Evolutionary conservation across 345 rosid species (phyloP), one percentile per base, ranked within the genome.

Genomic region (Salix purpurea): DNA sequence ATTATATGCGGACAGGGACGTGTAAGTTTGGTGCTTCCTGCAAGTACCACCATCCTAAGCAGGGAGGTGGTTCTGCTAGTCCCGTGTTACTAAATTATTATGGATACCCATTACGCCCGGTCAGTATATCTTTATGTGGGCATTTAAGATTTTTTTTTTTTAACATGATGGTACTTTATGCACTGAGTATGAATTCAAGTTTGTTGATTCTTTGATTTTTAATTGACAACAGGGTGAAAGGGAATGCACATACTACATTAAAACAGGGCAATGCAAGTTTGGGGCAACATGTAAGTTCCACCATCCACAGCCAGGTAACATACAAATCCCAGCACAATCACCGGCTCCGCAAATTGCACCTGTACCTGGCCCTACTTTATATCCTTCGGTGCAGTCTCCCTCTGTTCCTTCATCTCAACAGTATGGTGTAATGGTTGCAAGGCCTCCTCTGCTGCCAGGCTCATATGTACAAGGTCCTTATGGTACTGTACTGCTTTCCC

Each of bases 21-120:
- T 96, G 99, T 78, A 96, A 91, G 83, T 96, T 92, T 75, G 99
- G 98, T 76, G 88, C 91, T 75, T 91, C 98, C 67, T 96, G 99
- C 83, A 96, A 94, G 85, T 94, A 88, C 84, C 91, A 92, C 80
- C 99, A 96, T 80, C 98, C 98, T 21, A 90, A 85, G 83, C 95
- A 86, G 79, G 94, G 92, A 65, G 83, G 83, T 74, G 90, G 83
- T 84, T 88, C 96, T 74, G 74, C 74, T 73, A 80, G 77, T 78
- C 86, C 87, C 26, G 85, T 88, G 77, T 40, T 86, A 21, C 76
- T 94, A 69, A 96, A 89, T 84, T 78, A 82, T 81, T 79, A 75
- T 80, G 98, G 99, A 71, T 93, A 90, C 71, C 98, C 99, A 18
- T 81, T 92, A 74, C 96, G 98, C 42, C 91, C 75, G 97, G 98